Evolutionary conservation across 2,329 filamentous ascomycete genomes (phyloP), one percentile per base, ranked within the genome.

Genomic region (Dendrostoma leiphaemia): DNA sequence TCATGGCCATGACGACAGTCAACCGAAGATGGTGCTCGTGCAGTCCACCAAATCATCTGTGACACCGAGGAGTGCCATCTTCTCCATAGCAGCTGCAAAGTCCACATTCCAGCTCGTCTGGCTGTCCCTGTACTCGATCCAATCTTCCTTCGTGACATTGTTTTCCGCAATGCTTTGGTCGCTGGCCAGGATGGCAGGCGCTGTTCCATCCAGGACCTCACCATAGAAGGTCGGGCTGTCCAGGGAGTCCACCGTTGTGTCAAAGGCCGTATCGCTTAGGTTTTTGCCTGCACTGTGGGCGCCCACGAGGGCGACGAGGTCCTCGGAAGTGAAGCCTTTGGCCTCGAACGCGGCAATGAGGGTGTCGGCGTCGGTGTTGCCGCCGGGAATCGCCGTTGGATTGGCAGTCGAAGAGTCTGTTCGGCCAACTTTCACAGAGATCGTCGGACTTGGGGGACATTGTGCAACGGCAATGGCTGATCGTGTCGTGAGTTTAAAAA

Each of bases 61-160:
- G 34, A 60, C 62, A 12, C 65, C 64, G 17, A 66, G 37, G 1
- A 65, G 26, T 26, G 50, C 50, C 56, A 67, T 47, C 52, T 66
- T 66, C 29, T 63, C 61, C 63, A 67, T 66, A 61, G 65, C 65
- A 19, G 63, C 59, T 10, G 62, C 57, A 38, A 66, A 67, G 3
- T 60, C 63, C 15, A 55, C 54, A 5, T 54, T 45, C 65, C 65
- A 67, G 4, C 56, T 48, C 2, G 37, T 49, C 24, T 61, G 43
- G 28, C 58, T 61, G 17, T 53, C 43, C 3, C 54, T 60, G 34
- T 64, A 65, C n/a, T 52, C 37, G 15, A 28, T 53, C 65, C 65
- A 67, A 35, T 58, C 58, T 4, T 38, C 31, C 17, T 55, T 60
- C 17, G 65, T 64, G 35, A 60, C 56, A 12, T 57, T 61, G 15